phyloP scores from a whole-genome alignment of 345 rosid genomes.

The Eucalyptus sideroxylon region DNA sequence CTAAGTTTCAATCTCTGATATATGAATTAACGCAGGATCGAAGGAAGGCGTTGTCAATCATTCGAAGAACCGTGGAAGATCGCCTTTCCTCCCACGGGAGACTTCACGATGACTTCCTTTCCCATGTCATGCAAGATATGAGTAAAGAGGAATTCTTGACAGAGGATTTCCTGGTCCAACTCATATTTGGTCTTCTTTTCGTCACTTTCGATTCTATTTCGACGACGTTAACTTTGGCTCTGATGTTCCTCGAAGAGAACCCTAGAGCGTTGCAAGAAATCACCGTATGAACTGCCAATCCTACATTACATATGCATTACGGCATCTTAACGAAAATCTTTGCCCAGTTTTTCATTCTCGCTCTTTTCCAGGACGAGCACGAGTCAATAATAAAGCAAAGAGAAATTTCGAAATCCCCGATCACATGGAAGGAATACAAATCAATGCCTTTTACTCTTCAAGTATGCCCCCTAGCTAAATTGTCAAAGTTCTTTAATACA shows the following conservation, averaged over 20 bases:
- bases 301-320: not conserved
- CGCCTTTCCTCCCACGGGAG: not conserved
- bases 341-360: not conserved
- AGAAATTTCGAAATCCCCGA: not conserved
- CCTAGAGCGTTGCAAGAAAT: slow-evolving; percentile 13
- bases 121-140: slow-evolving; percentile 4
- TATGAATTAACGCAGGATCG: not conserved
- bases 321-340: not conserved
- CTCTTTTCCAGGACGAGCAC: slow-evolving; percentile 14
- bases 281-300: not conserved
- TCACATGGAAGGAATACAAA: slow-evolving; percentile 28
- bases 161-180: not conserved
- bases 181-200: not conserved
- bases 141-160: slow-evolving; percentile 5
- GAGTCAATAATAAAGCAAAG: slow-evolving; percentile 1
- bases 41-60: not conserved
- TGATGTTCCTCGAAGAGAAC: slow-evolving; percentile 9
- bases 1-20: not conserved
- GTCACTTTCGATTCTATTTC: slow-evolving; percentile 5
- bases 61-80: not conserved
- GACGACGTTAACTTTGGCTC: not conserved
- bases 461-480: not conserved
- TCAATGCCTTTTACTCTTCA: slow-evolving; percentile 22
- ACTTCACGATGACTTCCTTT: slow-evolving; percentile 2
- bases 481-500: not conserved